Percentiles rank a stretch among this genome's conserved stretches.
These are phyloP conservation scores for Colletotrichum orchidophilum DNA, from an alignment of 2,329 filamentous ascomycete genomes.

Conservation along the genomic window DNA sequence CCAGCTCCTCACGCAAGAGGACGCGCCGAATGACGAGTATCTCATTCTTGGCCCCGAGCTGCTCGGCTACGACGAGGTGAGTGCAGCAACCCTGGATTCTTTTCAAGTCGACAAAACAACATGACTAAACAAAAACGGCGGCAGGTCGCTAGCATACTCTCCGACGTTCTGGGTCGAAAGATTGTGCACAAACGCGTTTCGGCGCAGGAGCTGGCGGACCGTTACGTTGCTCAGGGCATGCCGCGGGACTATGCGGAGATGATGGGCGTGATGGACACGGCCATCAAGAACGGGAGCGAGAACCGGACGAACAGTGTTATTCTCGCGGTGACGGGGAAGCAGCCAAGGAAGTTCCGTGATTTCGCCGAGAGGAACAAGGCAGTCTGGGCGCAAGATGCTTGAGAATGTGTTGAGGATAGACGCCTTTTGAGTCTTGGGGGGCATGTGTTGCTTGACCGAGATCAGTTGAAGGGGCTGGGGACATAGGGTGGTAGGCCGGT, in stretches of 20 bases:
- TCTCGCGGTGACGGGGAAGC: slow-evolving; percentile 43
- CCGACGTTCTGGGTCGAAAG: slow-evolving; percentile 42
- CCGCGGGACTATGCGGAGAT: slow-evolving; percentile 43
- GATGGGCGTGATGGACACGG: slow-evolving; percentile 45
- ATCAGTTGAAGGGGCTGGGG: neutral
- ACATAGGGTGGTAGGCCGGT: neutral
- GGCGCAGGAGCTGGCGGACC: slow-evolving; percentile 39
- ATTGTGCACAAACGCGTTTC: slow-evolving; percentile 47
- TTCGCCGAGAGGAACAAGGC: slow-evolving; percentile 9
- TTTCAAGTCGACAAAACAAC: neutral
- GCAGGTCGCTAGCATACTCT: slow-evolving; percentile 45
- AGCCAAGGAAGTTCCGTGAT: slow-evolving; percentile 38
- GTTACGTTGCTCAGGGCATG: slow-evolving; percentile 39
- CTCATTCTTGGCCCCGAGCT: slow-evolving; percentile 48
- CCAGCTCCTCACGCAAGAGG: slow-evolving; percentile 47
- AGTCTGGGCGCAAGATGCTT: slow-evolving; percentile 10
- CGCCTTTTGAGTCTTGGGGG: neutral
- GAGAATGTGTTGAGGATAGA: neutral
- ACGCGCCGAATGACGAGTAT: slow-evolving; percentile 52
- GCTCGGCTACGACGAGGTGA: slow-evolving; percentile 46
- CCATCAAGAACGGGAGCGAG: slow-evolving; percentile 47
- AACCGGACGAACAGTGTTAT: slow-evolving; percentile 47
- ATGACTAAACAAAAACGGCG: too few relatives aligned
- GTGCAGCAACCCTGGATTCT: slow-evolving; percentile 11
- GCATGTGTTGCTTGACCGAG: neutral